Evolutionary conservation across 2,329 filamentous ascomycete species (phyloP), one percentile per base, ranked within the genome.

Genomic region (Cordyceps javanica): DNA sequence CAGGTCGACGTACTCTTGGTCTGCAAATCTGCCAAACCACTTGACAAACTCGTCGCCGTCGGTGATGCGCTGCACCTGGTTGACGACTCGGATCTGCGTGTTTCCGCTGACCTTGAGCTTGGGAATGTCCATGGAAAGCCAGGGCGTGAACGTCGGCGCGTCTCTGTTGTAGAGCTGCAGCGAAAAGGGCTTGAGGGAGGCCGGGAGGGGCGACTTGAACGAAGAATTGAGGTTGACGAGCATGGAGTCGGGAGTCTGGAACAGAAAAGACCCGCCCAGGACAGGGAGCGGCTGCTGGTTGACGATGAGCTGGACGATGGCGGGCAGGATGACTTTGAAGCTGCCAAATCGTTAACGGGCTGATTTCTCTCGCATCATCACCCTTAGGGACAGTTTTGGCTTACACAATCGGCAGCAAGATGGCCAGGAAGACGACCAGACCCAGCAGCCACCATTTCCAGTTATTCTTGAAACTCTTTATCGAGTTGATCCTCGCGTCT

Each of bases 291-390:
- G 23, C 36, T 52, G 49, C 36, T 52, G 49, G 25, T 52, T 52
- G 49, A 52, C 49, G 19, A 52, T 52, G 49, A 52, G 49, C 23
- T 52, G 49, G 21, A 52, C 49, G 16, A 52, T 41, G 32, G 49
- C 34, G 13, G 49, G 49, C 11, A 52, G 32, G 23, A 52, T 41
- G 49, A 52, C 49, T 52, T 52, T 52, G 34, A 52, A 41, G 36
- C 49, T 52, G 23, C 48, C 5, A 28, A 26, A 16, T 16, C 8
- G 34, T 52, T n/a, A 52, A 34, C 49, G 8, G 28, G 11, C 2
- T n/a, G 9, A 16, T 38, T 41, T 26, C 49, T 5, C n/a, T 13
- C 3, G 25, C 21, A 6, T n/a, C 21, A 11, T 21, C 7, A 3
- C 6, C 3, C 6, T 28, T 19, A 16, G 13, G 10, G 21, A n/a